Evolutionary conservation across 176 grass and related monocot species (phyloP), one percentile per base, ranked within the genome.

Genomic region (Oryza longistaminata): DNA sequence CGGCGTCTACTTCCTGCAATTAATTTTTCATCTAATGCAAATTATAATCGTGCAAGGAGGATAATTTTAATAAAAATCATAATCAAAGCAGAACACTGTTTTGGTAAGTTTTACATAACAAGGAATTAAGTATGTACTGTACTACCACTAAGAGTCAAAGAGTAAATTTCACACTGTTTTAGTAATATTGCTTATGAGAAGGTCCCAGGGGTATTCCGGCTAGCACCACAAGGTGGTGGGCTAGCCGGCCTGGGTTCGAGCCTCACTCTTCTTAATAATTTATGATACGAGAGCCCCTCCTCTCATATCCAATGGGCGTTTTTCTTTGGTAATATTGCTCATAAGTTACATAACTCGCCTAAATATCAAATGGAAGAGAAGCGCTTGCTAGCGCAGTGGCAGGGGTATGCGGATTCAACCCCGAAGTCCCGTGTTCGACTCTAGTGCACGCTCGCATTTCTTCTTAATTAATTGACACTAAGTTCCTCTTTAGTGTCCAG

Each of bases 1-100:
- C 64, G 55, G 61, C 42, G 71, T 48, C 64, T 93, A 80, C 31
- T 89, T 91, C 74, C 93, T 96, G 69, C 70, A 89, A 39, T 58
- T 16, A 80, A 24, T 66, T 82, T 69, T 50, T 68, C 12, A 67
- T 77, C 66, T n/a, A 60, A 64, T 79, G 84, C 70, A 0, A 71
- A 74, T 77, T 34, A 34, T 72, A 79, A 52, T 64, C 11, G 3
- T 17, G 55, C 45, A 6, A 66, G 60, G 24, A 66, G 19, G 4
- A 81, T 11, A 71, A 40, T 70, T 66, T 81, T 64, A 31, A n/a
- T 55, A 71, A 10, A 9, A 34, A 66, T 55, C 35, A 81, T 76
- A 68, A 58, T 53, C 13, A 86, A 65, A 31, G 9, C 6, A 60
- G 58, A 62, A 62, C 9, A 62, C 9, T 24, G 9, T 67, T 74